Conservation (phyloP, 2,329 filamentous ascomycete genomes). For the Pestalotiopsis fici region DNA sequence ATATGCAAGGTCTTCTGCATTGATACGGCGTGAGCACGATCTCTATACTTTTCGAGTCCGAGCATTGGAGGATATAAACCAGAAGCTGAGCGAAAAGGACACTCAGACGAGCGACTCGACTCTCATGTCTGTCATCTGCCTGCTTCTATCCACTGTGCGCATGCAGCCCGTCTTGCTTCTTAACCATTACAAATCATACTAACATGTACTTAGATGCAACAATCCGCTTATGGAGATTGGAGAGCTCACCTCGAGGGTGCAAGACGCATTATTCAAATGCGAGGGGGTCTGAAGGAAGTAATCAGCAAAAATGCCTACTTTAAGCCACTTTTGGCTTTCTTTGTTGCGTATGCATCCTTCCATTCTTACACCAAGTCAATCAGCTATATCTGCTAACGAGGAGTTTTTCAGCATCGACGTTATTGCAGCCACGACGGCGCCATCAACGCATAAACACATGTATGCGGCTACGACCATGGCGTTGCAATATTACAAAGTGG, state of each 20-base stretch:
- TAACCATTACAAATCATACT: not conserved
- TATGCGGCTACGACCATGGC: conserved; percentile 13
- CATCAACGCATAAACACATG: conserved; percentile 15
- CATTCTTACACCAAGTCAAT: not conserved
- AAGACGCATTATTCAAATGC: conserved; percentile 14
- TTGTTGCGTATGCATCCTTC: conserved; percentile 12
- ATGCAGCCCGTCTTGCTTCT: not conserved
- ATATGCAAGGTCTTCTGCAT: conserved; percentile 6
- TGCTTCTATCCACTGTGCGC: conserved; percentile 16
- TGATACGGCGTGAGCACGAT: conserved; percentile 12
- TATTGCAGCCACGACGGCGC: conserved; percentile 14
- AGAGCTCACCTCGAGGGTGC: conserved; percentile 17
- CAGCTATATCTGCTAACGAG: not conserved
- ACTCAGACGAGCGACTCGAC: conserved; percentile 17
- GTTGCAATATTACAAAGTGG: conserved; percentile 14
- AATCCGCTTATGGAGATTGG: conserved; percentile 17
- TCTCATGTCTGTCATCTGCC: conserved; percentile 18
- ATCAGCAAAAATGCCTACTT: conserved; percentile 12
- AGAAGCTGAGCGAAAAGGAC: conserved; percentile 12
- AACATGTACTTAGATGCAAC: conserved; percentile 13
- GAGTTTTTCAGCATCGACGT: conserved; percentile 13
- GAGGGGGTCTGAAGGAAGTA: conserved; percentile 13
- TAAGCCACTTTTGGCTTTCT: conserved; percentile 16
- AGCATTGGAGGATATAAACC: conserved; percentile 15
- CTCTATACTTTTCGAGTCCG: conserved; percentile 14